Evolutionary conservation across 73 alveolate species (phyloP), one percentile per base, ranked within the genome.

Genomic region (Paramecium primaurelia): DNA sequence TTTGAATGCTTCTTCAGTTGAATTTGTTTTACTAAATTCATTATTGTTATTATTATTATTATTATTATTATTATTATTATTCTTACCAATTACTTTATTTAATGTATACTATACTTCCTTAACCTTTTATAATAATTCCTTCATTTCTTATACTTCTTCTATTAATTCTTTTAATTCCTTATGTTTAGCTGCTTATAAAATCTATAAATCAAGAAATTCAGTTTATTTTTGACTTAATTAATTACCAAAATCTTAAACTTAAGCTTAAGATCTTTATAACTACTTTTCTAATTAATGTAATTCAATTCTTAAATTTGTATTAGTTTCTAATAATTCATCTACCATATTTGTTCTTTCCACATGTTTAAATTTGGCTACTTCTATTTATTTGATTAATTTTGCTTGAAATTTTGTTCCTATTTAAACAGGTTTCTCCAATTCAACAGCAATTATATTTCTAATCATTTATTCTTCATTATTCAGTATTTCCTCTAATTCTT

Each of bases 1-100:
- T 75, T 75, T 75, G 60, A 75, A 75, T 37, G 88, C 88, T 40
- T 37, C 88, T 40, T 75, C 88, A 37, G 88, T 75, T 14, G 68
- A 37, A 37, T 75, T 34, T 22, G 88, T 75, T 75, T 75, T 34
- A n/a, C 49, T 37, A 16, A 75, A 75, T 26, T 68, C 47, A 28
- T 68, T 32, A 11, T 64, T 64, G 9, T 73, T 37, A n/a, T n/a
- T n/a, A n/a, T n/a, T n/a, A 22, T 22, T 22, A 22, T 22, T 22
- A 22, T 22, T 22, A 14, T 37, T 22, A 32, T 37, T 25, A 49
- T 49, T 49, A 4, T 64, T 64, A 64, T 34, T 64, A 1, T 64
- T 32, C 16, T 64, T 64, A 3, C 84, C 84, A 3, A 64, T 64
- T 18, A 64, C 84, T 64, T 64, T 25, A 64, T 64, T 64, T 12